Evolutionary conservation across 768 basidiomycete genomes (phyloP).

Genomic region (Boletus eberwhitei): DNA sequence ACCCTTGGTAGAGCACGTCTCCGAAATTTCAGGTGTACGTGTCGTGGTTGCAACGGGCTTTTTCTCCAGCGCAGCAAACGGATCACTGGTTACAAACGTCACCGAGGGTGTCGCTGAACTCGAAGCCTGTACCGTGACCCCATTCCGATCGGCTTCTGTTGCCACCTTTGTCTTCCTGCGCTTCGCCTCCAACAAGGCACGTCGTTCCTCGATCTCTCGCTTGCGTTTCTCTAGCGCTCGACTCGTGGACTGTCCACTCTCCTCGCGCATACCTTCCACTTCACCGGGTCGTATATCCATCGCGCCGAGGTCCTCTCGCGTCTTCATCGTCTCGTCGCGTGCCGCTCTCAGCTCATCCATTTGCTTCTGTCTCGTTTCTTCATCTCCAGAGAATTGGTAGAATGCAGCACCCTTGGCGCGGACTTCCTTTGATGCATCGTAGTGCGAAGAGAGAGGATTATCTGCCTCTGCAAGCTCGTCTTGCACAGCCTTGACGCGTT

Average conservation of each 20-base stretch:
- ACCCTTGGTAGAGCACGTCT: conserved; percentile 21
- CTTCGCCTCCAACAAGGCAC: conserved; percentile 59
- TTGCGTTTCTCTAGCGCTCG: conserved; percentile 65
- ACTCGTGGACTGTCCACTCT: conserved; percentile 37
- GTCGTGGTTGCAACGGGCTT: conserved; percentile 17
- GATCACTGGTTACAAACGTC: conserved; percentile 34
- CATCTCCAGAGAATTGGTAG: conserved; percentile 88
- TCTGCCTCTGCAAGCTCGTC: conserved; percentile 64
- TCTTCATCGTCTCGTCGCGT: conserved; percentile 68
- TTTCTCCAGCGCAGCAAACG: conserved; percentile 50
- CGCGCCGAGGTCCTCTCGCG: conserved; percentile 58
- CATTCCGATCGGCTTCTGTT: conserved; percentile 10
- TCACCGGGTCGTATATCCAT: conserved; percentile 64
- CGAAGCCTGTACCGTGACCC: background rate
- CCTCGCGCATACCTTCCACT: conserved; percentile 68
- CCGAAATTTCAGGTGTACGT: conserved; percentile 24
- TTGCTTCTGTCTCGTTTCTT: conserved; percentile 69
- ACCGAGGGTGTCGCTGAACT: background rate
- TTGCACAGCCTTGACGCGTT: conserved; percentile 71
- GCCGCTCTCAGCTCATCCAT: conserved; percentile 76
- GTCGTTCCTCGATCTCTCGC: conserved; percentile 67
- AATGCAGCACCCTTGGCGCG: conserved; percentile 88
- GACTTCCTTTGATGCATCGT: conserved; percentile 77
- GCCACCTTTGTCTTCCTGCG: conserved; percentile 48
- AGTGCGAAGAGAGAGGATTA: conserved; percentile 73